phyloP scores from a whole-genome alignment of 805 yeast species.

The Wickerhamiella bombiphila region DNA sequence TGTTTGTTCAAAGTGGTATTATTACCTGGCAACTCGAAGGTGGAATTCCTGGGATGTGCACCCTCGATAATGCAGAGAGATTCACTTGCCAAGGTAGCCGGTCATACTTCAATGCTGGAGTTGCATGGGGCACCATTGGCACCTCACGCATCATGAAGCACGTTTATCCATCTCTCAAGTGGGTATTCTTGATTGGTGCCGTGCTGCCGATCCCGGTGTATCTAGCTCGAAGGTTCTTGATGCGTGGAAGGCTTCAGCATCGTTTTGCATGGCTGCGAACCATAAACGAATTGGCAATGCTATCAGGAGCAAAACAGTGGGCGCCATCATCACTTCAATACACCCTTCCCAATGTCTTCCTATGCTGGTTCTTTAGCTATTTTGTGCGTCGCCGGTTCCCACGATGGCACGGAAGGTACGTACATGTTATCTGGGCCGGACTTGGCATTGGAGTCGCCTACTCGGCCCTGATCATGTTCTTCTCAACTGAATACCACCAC shows the following conservation, averaged over 20 bases:
- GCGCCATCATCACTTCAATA: conserved; percentile 20
- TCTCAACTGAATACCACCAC: conserved; percentile 32
- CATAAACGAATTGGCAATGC: conserved; percentile 32
- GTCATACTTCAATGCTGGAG: conserved; percentile 34
- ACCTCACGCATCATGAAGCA: conserved; percentile 35
- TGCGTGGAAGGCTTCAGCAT: conserved; percentile 6
- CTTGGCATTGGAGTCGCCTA: conserved; percentile 51
- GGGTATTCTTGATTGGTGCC: conserved; percentile 47
- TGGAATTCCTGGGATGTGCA: conserved; percentile 26
- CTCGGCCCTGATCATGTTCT: conserved; percentile 43
- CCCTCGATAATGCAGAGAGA: conserved; percentile 21
- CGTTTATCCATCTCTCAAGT: conserved; percentile 45
- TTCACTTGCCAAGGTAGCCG: conserved; percentile 30
- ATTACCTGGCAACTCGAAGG: conserved; percentile 25
- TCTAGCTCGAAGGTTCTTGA: conserved; percentile 14
- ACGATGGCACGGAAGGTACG: conserved; percentile 42
- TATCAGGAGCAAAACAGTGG: conserved; percentile 31
- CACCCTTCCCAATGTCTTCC: conserved; percentile 14
- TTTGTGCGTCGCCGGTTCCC: conserved; percentile 33
- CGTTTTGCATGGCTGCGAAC: conserved; percentile 15
- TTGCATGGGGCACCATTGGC: conserved; percentile 45
- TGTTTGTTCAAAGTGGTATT: conserved; percentile 22
- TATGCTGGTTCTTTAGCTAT: conserved; percentile 28
- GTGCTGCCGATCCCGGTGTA: conserved; percentile 15
- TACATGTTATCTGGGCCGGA: conserved; percentile 40